Evolutionary conservation across 331 rosid species (phyloP).

Genomic region (Quercus phellos): DNA sequence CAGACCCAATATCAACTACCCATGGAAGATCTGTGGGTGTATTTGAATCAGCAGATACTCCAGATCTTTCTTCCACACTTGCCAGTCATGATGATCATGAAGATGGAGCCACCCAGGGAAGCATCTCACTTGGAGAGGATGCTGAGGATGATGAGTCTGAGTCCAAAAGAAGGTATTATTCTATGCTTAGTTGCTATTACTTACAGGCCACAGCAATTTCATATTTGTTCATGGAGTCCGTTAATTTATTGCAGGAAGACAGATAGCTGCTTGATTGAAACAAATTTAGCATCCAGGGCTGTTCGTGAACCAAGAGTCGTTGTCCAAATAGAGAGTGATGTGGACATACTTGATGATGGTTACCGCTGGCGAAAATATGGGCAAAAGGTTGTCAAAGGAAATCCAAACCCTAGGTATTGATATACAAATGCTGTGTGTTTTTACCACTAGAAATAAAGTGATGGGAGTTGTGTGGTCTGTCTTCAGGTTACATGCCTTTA

Average conservation of each 20-base stretch:
- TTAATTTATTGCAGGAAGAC: constrained; percentile 53
- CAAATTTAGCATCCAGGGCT: constrained; percentile 49
- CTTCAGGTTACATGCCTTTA: background rate
- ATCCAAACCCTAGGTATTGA: constrained; percentile 84
- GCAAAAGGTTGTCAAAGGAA: constrained; percentile 91
- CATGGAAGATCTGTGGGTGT: constrained; percentile 36
- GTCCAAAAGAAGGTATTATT: constrained; percentile 58
- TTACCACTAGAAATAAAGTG: background rate
- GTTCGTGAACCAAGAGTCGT: constrained; percentile 82
- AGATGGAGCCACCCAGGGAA: constrained; percentile 48
- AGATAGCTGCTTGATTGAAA: constrained; percentile 45
- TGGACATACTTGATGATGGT: constrained; percentile 86
- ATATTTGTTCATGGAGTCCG: constrained; percentile 4
- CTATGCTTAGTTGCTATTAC: background rate
- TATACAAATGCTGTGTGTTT: background rate
- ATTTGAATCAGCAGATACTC: constrained; percentile 52
- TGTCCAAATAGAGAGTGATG: constrained; percentile 73
- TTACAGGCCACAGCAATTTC: background rate
- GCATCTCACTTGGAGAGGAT: constrained; percentile 39
- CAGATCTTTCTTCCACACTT: constrained; percentile 64
- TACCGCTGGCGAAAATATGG: constrained; percentile 97
- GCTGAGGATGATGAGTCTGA: constrained; percentile 60
- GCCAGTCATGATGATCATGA: constrained; percentile 54
- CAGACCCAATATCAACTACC: constrained; percentile 46
- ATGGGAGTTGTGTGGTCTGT: background rate